Evolutionary conservation across 495 filamentous ascomycete species (phyloP), one percentile per base, ranked within the genome.

Genomic region (Penicillium bialowiezense): DNA sequence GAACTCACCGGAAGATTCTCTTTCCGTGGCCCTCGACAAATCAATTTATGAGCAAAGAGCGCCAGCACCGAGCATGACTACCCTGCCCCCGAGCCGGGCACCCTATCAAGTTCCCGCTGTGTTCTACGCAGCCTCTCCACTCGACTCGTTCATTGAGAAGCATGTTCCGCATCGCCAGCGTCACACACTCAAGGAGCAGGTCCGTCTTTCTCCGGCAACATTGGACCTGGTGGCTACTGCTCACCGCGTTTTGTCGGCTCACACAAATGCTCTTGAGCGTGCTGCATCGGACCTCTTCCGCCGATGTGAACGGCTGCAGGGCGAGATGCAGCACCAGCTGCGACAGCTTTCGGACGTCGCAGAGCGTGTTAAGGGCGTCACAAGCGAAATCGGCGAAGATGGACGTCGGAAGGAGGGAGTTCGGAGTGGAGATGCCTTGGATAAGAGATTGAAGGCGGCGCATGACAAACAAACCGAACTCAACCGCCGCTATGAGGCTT

Each of bases 281-380:
- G 89, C 88, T 9, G 90, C 88, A 2, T 81, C 90, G 1, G 89
- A 95, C 57, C 72, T 96, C 7, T 95, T 95, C 72, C 77, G 84
- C 13, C 79, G 86, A 18, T 91, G 87, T 56, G 81, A 90, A 57
- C 72, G 84, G 12, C 68, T 96, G 33, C 83, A 82, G 57, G 71
- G 73, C 2, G 89, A 95, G 64, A 74, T 95, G 42, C 67, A 70
- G 21, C 81, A 84, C 28, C 90, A 95, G 62, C 75, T 95, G 36
- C 73, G 63, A 50, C 82, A 84, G 52, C 77, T 83, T 4, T 78
- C 80, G n/a, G 80, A 88, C 63, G 77, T 87, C 4, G 83, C 82
- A 28, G 68, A 76, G 33, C 77, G 80, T 31, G 79, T 91, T 41
- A 84, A 90, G 48, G 70, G 67, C 7, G 73, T 90, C 21, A 82